Percentiles rank a stretch among this genome's conserved stretches.
Conservation (phyloP, 805 yeast genomes). For the Suhomyces canberraensis region DNA sequence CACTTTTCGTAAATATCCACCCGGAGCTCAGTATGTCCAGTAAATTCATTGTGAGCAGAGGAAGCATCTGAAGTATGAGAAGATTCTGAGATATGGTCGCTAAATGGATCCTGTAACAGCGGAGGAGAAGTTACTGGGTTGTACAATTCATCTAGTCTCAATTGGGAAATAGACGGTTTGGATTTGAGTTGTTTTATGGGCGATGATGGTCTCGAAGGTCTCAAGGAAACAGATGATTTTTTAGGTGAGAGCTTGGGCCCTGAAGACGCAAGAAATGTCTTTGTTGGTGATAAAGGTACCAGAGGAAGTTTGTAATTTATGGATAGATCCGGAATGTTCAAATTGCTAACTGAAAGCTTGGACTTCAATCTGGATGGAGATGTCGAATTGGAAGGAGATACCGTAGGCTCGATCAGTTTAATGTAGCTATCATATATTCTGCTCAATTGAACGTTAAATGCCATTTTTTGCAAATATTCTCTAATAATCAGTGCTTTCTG, state of each 20-base stretch:
- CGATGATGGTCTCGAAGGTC: slow-evolving; percentile 8
- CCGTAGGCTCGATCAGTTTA: slow-evolving; percentile 7
- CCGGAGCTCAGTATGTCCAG: slow-evolving; percentile 4
- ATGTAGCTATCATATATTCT: slow-evolving; percentile 48
- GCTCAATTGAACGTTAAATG: slow-evolving; percentile 62
- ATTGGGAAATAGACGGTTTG: slow-evolving; percentile 23
- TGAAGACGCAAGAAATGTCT: slow-evolving; percentile 6
- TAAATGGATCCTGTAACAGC: background rate
- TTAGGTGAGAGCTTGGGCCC: slow-evolving; percentile 10
- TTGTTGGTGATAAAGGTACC: slow-evolving; percentile 7
- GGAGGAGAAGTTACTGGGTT: slow-evolving; percentile 22
- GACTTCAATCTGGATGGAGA: slow-evolving; percentile 1
- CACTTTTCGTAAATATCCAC: slow-evolving; percentile 28
- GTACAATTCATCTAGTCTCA: slow-evolving; percentile 21
- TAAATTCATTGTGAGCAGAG: background rate
- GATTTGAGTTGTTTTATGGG: slow-evolving; percentile 12
- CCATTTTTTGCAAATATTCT: slow-evolving; percentile 48
- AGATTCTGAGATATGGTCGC: slow-evolving; percentile 2
- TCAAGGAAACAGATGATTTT: slow-evolving; percentile 5
- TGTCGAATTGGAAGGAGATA: slow-evolving; percentile 1
- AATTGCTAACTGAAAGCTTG: slow-evolving; percentile 1
- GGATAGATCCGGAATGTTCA: slow-evolving; percentile 2
- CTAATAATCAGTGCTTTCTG: slow-evolving; percentile 43
- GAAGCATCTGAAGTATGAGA: slow-evolving; percentile 4
- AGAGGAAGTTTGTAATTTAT: background rate